These are phyloP conservation scores for Saturnispora bothae DNA, from an alignment of 805 yeast genomes.

Conservation along the genomic window DNA sequence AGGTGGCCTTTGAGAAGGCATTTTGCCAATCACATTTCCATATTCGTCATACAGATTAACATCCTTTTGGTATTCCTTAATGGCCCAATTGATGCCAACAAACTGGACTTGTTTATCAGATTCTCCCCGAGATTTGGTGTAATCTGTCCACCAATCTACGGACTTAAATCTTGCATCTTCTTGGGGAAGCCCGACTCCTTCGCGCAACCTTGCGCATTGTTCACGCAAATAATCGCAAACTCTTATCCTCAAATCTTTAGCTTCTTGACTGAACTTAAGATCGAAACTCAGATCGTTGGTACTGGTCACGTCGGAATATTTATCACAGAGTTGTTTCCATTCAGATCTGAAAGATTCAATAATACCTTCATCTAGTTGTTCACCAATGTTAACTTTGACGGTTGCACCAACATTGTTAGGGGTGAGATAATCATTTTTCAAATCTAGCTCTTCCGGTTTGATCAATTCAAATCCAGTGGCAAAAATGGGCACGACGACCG, in stretches of 20 bases:
- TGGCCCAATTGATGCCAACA: slow-evolving; percentile 78
- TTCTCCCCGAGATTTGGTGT: slow-evolving; percentile 52
- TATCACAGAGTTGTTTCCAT: slow-evolving; percentile 57
- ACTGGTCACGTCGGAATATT: slow-evolving; percentile 38
- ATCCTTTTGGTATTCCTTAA: slow-evolving; percentile 50
- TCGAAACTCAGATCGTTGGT: slow-evolving; percentile 53
- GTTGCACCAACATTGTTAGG: slow-evolving; percentile 60
- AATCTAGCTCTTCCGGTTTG: slow-evolving; percentile 63
- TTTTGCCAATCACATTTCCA: slow-evolving; percentile 23
- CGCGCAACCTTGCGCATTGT: slow-evolving; percentile 42
- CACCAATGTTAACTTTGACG: slow-evolving; percentile 61
- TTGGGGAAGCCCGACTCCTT: slow-evolving; percentile 32
- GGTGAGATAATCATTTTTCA: slow-evolving; percentile 31
- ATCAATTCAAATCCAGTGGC: slow-evolving; percentile 79
- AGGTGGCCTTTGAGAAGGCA: slow-evolving; percentile 12
- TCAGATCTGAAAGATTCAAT: slow-evolving; percentile 52
- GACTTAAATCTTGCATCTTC: slow-evolving; percentile 63
- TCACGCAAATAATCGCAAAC: slow-evolving; percentile 62
- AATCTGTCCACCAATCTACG: slow-evolving; percentile 67
- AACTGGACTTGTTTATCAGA: slow-evolving; percentile 61
- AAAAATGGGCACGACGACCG: slow-evolving; percentile 80
- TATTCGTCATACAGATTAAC: slow-evolving; percentile 23
- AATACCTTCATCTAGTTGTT: slow-evolving; percentile 48
- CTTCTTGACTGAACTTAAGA: slow-evolving; percentile 54
- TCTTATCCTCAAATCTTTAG: slow-evolving; percentile 53